These are phyloP conservation scores for Yarrowia yakushimensis DNA, from an alignment of 805 yeast genomes.

Conservation along the genomic window DNA sequence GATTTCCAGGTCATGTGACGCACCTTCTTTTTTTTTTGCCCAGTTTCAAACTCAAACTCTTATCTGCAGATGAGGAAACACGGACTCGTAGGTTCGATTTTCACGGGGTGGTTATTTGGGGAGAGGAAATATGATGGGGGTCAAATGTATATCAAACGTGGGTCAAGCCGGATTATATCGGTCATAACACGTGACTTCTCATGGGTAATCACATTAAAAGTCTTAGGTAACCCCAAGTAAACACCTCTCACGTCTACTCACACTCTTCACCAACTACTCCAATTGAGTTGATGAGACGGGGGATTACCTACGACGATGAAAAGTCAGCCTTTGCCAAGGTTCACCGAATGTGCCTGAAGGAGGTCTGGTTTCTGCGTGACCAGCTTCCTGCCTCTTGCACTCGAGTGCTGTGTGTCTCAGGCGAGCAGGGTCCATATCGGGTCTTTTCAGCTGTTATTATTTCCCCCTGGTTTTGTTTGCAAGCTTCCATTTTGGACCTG, in stretches of 20 bases:
- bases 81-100: background rate
- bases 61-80: background rate
- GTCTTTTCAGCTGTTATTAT: background rate
- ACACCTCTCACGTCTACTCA: too few relatives aligned
- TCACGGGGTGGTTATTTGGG: background rate
- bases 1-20: background rate
- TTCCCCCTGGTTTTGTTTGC: conserved; percentile 7
- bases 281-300: background rate
- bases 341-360: background rate
- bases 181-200: too few relatives aligned
- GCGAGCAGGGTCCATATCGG: background rate
- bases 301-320: background rate
- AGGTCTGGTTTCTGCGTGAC: background rate
- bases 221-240: too few relatives aligned
- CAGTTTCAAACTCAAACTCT: background rate
- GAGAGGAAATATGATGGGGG: too few relatives aligned
- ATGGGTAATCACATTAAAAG: too few relatives aligned
- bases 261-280: too few relatives aligned
- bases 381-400: background rate
- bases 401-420: background rate
- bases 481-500: conserved; percentile 9
- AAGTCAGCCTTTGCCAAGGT: background rate
- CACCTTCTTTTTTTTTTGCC: background rate
- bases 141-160: too few relatives aligned
- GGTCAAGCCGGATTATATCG: too few relatives aligned